These are phyloP conservation scores for Stylosanthes scabra DNA, from an alignment of 331 rosid genomes.

Conservation along the genomic window DNA sequence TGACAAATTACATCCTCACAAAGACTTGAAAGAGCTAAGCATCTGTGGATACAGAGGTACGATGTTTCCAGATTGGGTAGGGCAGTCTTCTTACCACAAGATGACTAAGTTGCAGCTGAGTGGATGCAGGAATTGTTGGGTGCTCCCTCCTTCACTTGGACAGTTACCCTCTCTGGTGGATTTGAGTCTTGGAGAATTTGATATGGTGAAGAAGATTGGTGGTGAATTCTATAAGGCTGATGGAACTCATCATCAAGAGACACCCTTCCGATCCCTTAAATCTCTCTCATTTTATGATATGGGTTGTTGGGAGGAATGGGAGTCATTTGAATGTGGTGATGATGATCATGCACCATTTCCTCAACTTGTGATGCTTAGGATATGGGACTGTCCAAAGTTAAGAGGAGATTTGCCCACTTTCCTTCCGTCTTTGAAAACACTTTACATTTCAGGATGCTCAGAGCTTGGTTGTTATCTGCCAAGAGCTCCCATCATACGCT, in stretches of 20 bases:
- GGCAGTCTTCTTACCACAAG: not conserved
- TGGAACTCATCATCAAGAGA: not conserved
- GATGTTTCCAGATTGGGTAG: not conserved
- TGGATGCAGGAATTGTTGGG: not conserved
- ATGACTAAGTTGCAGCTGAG: not conserved
- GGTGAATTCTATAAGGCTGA: not conserved
- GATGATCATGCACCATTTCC: not conserved
- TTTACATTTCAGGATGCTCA: not conserved
- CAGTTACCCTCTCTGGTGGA: not conserved
- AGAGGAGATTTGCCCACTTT: not conserved
- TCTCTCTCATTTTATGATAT: too few species aligned
- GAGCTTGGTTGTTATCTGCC: not conserved
- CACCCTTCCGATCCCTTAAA: not conserved
- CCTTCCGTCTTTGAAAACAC: not conserved
- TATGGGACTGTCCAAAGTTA: not conserved
- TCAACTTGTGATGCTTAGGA: not conserved
- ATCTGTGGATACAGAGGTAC: not conserved
- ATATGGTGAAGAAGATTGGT: not conserved
- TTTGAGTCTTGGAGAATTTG: accelerated
- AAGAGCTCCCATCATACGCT: not conserved
- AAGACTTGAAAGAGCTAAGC: not conserved
- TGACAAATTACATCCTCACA: constrained; percentile 4
- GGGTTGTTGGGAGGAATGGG: not conserved
- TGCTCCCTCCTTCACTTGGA: constrained; percentile 9
- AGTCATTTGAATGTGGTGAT: not conserved